Base-by-base conservation (phyloP, 495 filamentous ascomycete genomes). In the Pyrenula massariospora region DNA sequence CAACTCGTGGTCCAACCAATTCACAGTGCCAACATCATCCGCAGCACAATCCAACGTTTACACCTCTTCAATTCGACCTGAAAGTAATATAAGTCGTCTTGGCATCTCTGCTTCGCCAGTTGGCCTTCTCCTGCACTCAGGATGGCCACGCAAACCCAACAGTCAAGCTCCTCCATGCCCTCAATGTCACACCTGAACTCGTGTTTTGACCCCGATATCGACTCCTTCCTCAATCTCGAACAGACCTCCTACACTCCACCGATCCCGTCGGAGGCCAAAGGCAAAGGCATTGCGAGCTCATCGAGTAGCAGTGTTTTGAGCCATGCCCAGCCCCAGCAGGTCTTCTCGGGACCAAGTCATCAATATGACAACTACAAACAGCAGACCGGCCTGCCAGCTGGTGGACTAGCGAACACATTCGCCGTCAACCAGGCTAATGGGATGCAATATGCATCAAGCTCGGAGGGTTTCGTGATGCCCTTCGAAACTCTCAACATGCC, bases 281-380 rank as follows among this genome's bases (percentile, higher is more conserved):
- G 60, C 73, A 24, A 75, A 76, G 63, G 63, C 69, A 42, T 62
- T 69, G 50, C 54, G 73, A 21, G 55, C 66, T 56, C 72, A 73
- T 73, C 66, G 56, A 66, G 60, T 57, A 51, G 63, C 25, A 66
- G 62, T 54, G 72, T 74, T 58, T 60, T 66, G 54, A 64, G 71
- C n/a, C 70, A 64, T 31, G 66, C 67, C 57, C 73, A 73, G 60
- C 70, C 70, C 22, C 79, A 77, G 31, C 81, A 85, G 64, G 68
- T 72, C 12, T 82, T 89, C 62, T 79, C 83, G 49, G 89, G 78
- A 20, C 91, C 92, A 10, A 95, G 89, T 64, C 89, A 96, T 73
- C 86, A 91, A 65, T 98, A 98, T 71, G 85, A 91, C 59, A 82
- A 84, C 50, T 89, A 95, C 70, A 85, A 86, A 69, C 92, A 98